Evolutionary conservation across 108 stramenopile genomes (phyloP).

Genomic region (Schizochytrium sp.): DNA sequence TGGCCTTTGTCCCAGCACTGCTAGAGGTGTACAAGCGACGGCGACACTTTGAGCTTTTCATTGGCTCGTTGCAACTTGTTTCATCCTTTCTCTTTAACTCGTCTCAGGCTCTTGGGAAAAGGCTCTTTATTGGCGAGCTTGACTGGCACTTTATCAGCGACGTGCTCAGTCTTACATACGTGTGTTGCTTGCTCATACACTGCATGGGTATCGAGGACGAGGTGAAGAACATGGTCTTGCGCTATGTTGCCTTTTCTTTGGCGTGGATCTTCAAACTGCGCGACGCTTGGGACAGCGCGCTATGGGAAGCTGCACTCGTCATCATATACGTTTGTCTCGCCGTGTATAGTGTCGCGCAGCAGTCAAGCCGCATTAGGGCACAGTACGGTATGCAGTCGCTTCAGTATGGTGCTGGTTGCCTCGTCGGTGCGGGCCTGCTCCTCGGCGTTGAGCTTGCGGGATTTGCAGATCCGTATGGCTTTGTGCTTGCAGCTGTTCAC

Average conservation of each 20-base stretch:
- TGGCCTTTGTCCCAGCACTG: neutral
- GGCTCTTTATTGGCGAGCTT: neutral
- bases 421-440: neutral
- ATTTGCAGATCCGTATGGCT: neutral
- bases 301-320: neutral
- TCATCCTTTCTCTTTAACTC: neutral
- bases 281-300: neutral
- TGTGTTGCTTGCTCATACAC: neutral
- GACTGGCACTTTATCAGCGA: slow-evolving; percentile 11
- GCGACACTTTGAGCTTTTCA: slow-evolving; percentile 17
- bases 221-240: neutral
- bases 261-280: slow-evolving; percentile 14
- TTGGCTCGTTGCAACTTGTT: neutral
- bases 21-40: neutral
- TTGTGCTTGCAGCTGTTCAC: neutral
- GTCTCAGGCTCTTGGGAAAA: neutral
- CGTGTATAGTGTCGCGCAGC: neutral
- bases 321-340: neutral
- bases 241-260: neutral
- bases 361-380: neutral
- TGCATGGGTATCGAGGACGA: neutral
- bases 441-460: neutral
- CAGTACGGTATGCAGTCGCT: neutral
- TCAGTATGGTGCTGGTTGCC: neutral
- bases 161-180: neutral